Evolutionary conservation across 306 rosid genomes (phyloP), one percentile per base, ranked within the genome.

Genomic region (Fagus crenata): DNA sequence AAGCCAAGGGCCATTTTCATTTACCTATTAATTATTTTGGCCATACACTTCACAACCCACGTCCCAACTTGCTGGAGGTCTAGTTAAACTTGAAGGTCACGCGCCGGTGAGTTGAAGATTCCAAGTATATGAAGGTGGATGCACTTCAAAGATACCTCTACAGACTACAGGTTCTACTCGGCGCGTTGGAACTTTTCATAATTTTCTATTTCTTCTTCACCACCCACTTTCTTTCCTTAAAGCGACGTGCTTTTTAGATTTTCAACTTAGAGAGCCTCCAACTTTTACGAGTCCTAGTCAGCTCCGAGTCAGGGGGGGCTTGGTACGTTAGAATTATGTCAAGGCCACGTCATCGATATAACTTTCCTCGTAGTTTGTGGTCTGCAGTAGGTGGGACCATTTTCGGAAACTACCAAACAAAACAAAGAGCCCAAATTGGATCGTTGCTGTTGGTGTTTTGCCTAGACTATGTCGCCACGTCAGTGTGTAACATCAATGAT

Each of bases 221-320:
- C 13, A 55, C 61, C 1, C 33, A 11, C 61, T 55, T n/a, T 55
- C 3, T 55, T 56, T 18, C 14, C 51, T 2, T 13, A 9, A 2
- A 46, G 51, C 13, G 14, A 46, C 14, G 2, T 3, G 3, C 4
- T 46, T 46, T 9, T 46, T 11, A 9, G 11, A 7, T 46, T 46
- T 9, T 0, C 13, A 0, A 46, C 7, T 46, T 1, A 13, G 51
- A 2, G 51, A 46, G 11, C 51, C 51, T 46, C 4, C 3, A 46
- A 46, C 7, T 46, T 0, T 46, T 46, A 9, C 51, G 51, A 13
- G 51, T 46, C 78, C 83, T 33, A 51, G 74, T 73, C 78, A 73
- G 60, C 46, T 67, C 79, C 53, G 72, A 82, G 65, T 77, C 69
- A 59, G 53, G 49, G 55, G 9, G 69, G 49, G 3, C 13, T 43